Evolutionary conservation across 2,329 filamentous ascomycete species (phyloP).

Genomic region (Diplodia intermedia): DNA sequence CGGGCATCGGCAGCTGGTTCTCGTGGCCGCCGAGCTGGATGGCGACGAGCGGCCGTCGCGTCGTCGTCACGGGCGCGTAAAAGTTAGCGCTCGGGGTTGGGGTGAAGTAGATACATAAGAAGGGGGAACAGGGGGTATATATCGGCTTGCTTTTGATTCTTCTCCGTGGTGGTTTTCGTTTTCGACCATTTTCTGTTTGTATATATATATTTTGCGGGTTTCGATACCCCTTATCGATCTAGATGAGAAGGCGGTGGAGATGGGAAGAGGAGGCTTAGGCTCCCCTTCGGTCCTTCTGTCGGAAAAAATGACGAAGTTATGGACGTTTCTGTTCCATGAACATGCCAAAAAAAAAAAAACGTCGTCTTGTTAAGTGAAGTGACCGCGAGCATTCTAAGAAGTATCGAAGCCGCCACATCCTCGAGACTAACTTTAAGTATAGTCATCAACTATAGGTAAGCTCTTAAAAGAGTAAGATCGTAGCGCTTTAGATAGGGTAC

Average conservation of each 20-base stretch:
- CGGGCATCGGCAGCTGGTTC: background rate
- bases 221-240: background rate
- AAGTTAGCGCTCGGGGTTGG: too few relatives aligned
- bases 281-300: background rate
- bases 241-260: background rate
- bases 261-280: background rate
- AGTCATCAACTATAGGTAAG: too few relatives aligned
- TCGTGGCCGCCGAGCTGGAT: conserved; percentile 7
- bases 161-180: background rate
- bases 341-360: background rate
- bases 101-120: background rate
- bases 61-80: background rate
- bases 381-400: background rate
- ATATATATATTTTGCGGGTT: background rate
- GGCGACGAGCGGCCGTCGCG: background rate
- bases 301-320: background rate
- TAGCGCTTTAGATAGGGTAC: too few relatives aligned
- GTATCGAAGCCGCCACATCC: background rate
- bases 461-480: too few relatives aligned
- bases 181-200: background rate
- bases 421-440: too few relatives aligned
- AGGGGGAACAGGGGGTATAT: background rate
- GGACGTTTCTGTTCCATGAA: background rate
- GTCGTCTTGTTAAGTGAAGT: background rate
- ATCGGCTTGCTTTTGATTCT: background rate